Conservation (phyloP, 1,284 basidiomycete species). For the Anthracocystis walkeri region DNA sequence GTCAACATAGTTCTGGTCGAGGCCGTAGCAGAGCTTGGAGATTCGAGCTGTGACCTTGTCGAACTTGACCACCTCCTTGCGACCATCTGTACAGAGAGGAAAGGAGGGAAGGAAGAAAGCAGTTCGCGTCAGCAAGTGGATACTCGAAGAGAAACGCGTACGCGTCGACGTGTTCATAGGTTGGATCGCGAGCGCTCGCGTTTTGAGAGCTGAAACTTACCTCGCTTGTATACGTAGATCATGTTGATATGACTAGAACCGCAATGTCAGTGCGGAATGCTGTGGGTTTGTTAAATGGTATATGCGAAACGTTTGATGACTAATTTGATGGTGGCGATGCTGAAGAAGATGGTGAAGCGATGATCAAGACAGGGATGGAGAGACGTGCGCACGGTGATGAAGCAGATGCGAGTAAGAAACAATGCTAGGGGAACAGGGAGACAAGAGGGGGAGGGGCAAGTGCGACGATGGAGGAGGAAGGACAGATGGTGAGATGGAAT, state of each 20-base stretch:
- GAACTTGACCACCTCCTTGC: conserved; percentile 68
- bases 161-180: conserved; percentile 4
- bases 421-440: conserved; percentile 2
- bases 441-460: conserved; percentile 19
- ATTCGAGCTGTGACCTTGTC: conserved; percentile 77
- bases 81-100: conserved; percentile 54
- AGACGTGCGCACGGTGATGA: conserved; percentile 23
- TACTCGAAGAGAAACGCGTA: background rate
- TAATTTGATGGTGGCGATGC: conserved; percentile 13
- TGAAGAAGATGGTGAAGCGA: conserved; percentile 10
- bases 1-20: conserved; percentile 92
- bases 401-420: conserved; percentile 7
- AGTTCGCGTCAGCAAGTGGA: conserved; percentile 9
- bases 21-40: conserved; percentile 95
- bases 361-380: conserved; percentile 3
- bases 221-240: conserved; percentile 69
- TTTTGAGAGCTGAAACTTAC: conserved; percentile 36
- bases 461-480: conserved; percentile 47
- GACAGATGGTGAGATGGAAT: conserved; percentile 9
- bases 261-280: conserved; percentile 15
- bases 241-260: conserved; percentile 33
- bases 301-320: conserved; percentile 14
- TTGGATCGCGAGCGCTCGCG: background rate
- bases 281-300: conserved; percentile 13
- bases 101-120: background rate